A percentile compares a stretch with the other conserved stretches of the same genome.
phyloP scores from a whole-genome alignment of 1,284 basidiomycete genomes.

The Abortiporus biennis region DNA sequence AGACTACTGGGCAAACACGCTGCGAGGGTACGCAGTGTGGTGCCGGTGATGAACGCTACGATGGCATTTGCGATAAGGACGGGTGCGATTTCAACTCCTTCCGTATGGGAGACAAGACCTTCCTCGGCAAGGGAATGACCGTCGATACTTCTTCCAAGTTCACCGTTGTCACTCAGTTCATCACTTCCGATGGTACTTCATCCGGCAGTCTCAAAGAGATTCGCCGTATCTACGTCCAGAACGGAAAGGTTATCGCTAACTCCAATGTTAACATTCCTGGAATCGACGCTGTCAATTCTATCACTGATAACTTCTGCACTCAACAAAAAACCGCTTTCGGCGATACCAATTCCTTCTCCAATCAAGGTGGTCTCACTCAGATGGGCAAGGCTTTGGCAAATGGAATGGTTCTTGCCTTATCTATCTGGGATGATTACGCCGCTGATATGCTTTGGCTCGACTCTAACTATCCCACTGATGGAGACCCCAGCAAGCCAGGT shows the following conservation, averaged over 20 bases:
- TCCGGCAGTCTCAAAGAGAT: conserved; percentile 42
- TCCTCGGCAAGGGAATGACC: conserved; percentile 39
- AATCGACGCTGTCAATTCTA: conserved; percentile 29
- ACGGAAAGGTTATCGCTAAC: conserved; percentile 46
- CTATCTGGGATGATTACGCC: conserved; percentile 51
- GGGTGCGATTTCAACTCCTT: conserved; percentile 55
- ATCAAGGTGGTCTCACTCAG: conserved; percentile 28
- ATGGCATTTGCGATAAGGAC: conserved; percentile 42
- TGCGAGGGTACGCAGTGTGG: conserved; percentile 36
- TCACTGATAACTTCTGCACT: conserved; percentile 32
- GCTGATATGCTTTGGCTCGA: too few species aligned
- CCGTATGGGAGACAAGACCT: conserved; percentile 42
- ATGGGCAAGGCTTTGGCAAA: conserved; percentile 38
- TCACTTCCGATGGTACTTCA: conserved; percentile 39
- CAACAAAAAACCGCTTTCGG: conserved; percentile 32
- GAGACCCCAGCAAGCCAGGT: conserved; percentile 30
- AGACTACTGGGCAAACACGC: conserved; percentile 30
- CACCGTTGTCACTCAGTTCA: conserved; percentile 43
- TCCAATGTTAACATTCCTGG: conserved; percentile 37
- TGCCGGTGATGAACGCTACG: conserved; percentile 31
- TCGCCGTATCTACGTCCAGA: conserved; percentile 48
- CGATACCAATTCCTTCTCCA: conserved; percentile 29
- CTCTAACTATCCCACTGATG: conserved; percentile 41
- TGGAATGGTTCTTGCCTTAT: conserved; percentile 51
- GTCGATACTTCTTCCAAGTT: conserved; percentile 41